Percentiles rank a stretch among this genome's conserved stretches.
Conservation (phyloP, 768 basidiomycete species). For the Lactarius akahatsu region DNA sequence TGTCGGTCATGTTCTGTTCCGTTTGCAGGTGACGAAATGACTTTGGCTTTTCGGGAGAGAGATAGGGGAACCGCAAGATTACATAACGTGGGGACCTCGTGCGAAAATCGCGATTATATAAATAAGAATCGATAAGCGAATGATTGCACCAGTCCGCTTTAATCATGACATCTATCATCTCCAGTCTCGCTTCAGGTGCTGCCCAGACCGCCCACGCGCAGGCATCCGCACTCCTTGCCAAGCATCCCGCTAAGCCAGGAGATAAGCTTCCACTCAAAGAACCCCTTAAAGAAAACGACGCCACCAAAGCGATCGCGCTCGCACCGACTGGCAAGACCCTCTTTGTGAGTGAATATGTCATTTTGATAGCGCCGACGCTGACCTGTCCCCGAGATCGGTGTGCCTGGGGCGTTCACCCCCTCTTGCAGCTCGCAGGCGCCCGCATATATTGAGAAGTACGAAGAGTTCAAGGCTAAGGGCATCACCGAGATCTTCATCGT, state of each 20-base stretch:
- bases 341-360: constrained; percentile 18
- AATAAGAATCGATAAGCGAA: background rate
- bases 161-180: constrained; percentile 19
- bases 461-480: constrained; percentile 75
- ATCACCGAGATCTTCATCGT: constrained; percentile 70
- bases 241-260: constrained; percentile 21
- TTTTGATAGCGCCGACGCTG: background rate
- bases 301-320: constrained; percentile 16
- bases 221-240: constrained; percentile 15
- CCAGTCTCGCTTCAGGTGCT: background rate
- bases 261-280: constrained; percentile 25
- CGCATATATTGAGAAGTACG: constrained; percentile 59
- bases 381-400: constrained; percentile 18
- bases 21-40: too few species aligned
- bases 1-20: background rate
- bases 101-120: background rate
- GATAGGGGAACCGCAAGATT: background rate
- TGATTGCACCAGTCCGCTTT: background rate
- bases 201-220: constrained; percentile 26
- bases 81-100: background rate
- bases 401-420: constrained; percentile 30
- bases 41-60: too few species aligned
- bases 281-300: constrained; percentile 25
- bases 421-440: constrained; percentile 28
- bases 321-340: constrained; percentile 23